Percentiles rank a stretch among this genome's conserved stretches.
Evolutionary conservation across 2,329 filamentous ascomycete genomes (phyloP).

Genomic region (Epichloe bromicola): DNA sequence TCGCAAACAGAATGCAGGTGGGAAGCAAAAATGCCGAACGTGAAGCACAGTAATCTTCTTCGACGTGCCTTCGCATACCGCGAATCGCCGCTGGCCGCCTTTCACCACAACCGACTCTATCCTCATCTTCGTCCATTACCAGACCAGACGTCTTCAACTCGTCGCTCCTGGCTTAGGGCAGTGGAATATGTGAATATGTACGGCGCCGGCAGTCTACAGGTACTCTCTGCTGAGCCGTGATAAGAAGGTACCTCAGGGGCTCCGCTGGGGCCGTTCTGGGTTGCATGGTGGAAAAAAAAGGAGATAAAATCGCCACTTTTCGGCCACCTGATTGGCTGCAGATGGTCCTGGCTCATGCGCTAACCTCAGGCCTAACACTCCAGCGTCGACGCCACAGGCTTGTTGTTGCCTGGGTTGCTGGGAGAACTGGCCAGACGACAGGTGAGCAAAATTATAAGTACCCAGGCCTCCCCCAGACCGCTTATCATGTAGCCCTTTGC

Average conservation of each 20-base stretch:
- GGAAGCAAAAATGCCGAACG: too few species aligned
- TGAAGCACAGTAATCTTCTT: background rate
- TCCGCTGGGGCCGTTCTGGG: constrained; percentile 18
- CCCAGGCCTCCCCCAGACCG: constrained; percentile 38
- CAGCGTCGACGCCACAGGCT: constrained; percentile 30
- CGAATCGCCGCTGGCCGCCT: background rate
- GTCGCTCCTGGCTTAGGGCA: too few species aligned
- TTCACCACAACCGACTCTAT: too few species aligned
- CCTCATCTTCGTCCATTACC: too few species aligned
- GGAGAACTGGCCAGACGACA: constrained; percentile 25
- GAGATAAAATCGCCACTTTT: constrained; percentile 23
- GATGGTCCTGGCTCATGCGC: constrained; percentile 19
- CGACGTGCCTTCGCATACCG: background rate
- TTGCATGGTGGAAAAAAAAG: constrained; percentile 20
- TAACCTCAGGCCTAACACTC: constrained; percentile 26
- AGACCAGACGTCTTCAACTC: too few species aligned
- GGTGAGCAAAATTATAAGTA: constrained; percentile 43
- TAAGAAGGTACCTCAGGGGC: constrained; percentile 28
- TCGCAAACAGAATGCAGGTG: too few species aligned
- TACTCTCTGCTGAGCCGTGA: constrained; percentile 14
- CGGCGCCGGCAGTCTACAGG: background rate
- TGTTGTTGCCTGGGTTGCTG: constrained; percentile 34
- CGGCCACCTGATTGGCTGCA: constrained; percentile 25
- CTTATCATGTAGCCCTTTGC: constrained; percentile 34
- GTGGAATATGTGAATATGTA: too few species aligned